Conservation (phyloP, 305 asterid species). For the Vinca major region DNA sequence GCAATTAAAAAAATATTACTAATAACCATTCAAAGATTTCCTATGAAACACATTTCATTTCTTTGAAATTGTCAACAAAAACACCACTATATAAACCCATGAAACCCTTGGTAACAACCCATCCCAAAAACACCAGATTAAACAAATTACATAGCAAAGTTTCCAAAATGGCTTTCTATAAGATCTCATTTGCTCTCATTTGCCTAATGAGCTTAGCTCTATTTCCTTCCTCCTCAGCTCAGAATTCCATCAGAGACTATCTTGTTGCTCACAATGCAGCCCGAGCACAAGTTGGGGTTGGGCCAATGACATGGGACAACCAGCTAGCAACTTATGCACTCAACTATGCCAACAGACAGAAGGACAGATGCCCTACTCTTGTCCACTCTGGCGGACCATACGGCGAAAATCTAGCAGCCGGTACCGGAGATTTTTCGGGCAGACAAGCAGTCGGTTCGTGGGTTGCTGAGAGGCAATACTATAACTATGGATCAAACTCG, state of each 20-base stretch:
- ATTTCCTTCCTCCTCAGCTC: slow-evolving; percentile 1
- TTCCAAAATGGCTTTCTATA: background rate
- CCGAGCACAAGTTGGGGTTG: slow-evolving; percentile 16
- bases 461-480: slow-evolving; percentile 1
- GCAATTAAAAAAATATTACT: too few species aligned
- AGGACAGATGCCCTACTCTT: background rate
- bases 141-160: background rate
- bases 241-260: slow-evolving; percentile 3
- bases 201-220: background rate
- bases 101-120: too few species aligned
- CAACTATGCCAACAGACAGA: too few species aligned
- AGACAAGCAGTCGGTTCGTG: background rate
- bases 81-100: too few species aligned
- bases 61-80: too few species aligned
- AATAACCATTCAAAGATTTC: too few species aligned
- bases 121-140: too few species aligned
- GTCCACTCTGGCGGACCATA: slow-evolving; percentile 6
- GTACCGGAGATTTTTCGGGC: background rate
- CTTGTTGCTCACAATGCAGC: slow-evolving; percentile 31
- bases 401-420: slow-evolving; percentile 8
- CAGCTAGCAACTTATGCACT: too few species aligned
- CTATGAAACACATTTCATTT: too few species aligned
- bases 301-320: too few species aligned
- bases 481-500: background rate
- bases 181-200: slow-evolving; percentile 2